Evolutionary conservation across 441 rosid genomes (phyloP).

Genomic region (Macaranga tanarius): DNA sequence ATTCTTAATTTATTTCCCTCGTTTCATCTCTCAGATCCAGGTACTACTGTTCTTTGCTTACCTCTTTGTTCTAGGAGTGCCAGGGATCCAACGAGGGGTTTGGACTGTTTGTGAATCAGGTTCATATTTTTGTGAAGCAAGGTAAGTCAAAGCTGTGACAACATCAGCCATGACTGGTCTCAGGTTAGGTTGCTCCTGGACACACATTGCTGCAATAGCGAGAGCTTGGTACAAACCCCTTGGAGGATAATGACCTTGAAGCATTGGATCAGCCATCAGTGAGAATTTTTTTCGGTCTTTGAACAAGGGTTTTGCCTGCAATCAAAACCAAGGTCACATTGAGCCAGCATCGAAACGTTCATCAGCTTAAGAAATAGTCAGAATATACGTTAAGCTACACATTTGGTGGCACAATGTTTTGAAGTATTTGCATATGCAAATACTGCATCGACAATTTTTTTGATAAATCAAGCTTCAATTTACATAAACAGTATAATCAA

Average conservation of each 20-base stretch:
- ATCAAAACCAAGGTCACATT: neutral
- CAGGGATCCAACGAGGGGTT: slow-evolving; percentile 37
- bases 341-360: neutral
- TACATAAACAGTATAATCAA: too few relatives aligned
- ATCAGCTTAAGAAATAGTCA: too few relatives aligned
- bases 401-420: too few relatives aligned
- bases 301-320: slow-evolving; percentile 93
- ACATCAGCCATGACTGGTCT: slow-evolving; percentile 89
- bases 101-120: slow-evolving; percentile 38
- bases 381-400: too few relatives aligned
- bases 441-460: too few relatives aligned
- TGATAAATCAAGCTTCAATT: neutral
- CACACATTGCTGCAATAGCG: slow-evolving; percentile 95
- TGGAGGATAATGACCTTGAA: slow-evolving; percentile 81
- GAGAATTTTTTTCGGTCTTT: slow-evolving; percentile 76
- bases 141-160: slow-evolving; percentile 74
- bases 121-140: slow-evolving; percentile 64
- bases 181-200: slow-evolving; percentile 90
- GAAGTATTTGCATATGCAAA: neutral
- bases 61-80: slow-evolving; percentile 43
- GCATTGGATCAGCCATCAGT: slow-evolving; percentile 80
- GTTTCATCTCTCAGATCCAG: slow-evolving; percentile 26
- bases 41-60: slow-evolving; percentile 24
- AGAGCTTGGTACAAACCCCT: slow-evolving; percentile 93
- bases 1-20: slow-evolving; percentile 23